phyloP scores from a whole-genome alignment of 2,329 filamentous ascomycete species.

The Gnomoniopsis smithogilvyi region DNA sequence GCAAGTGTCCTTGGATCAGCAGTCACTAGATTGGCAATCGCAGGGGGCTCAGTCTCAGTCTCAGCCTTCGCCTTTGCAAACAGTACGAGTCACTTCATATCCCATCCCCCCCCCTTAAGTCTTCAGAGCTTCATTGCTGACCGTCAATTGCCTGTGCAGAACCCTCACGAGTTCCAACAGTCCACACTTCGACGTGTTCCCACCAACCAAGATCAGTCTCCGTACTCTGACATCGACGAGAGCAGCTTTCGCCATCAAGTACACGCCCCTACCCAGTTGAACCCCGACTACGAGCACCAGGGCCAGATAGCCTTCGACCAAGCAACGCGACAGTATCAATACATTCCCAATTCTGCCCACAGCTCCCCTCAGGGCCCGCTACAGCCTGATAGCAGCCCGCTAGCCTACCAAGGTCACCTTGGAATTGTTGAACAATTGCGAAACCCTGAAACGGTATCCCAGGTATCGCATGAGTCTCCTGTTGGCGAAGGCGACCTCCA shows the following conservation, averaged over 20 bases:
- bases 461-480: conserved; percentile 60
- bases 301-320: conserved; percentile 38
- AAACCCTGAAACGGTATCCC: conserved; percentile 59
- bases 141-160: conserved; percentile 28
- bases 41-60: conserved; percentile 25
- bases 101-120: conserved; percentile 23
- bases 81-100: conserved; percentile 34
- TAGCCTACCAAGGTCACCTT: conserved; percentile 33
- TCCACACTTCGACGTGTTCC: conserved; percentile 48
- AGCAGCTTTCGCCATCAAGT: conserved; percentile 36
- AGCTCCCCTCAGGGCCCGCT: conserved; percentile 25
- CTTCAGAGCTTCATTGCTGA: neutral
- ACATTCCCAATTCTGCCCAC: conserved; percentile 23
- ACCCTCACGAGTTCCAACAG: conserved; percentile 34
- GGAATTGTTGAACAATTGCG: conserved; percentile 35
- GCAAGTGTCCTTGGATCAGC: conserved; percentile 35
- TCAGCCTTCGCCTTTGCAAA: conserved; percentile 44
- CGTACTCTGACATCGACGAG: conserved; percentile 43
- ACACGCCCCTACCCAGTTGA: conserved; percentile 33
- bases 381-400: conserved; percentile 33
- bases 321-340: conserved; percentile 24
- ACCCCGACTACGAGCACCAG: conserved; percentile 35
- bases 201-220: conserved; percentile 35
- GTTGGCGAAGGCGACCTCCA: conserved; percentile 46
- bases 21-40: conserved; percentile 31